Percentiles rank a stretch among this genome's conserved stretches.
These are phyloP conservation scores for Thoreauomyces humboldtii DNA, from an alignment of 192 early-diverging fungal genomes.

Conservation along the genomic window DNA sequence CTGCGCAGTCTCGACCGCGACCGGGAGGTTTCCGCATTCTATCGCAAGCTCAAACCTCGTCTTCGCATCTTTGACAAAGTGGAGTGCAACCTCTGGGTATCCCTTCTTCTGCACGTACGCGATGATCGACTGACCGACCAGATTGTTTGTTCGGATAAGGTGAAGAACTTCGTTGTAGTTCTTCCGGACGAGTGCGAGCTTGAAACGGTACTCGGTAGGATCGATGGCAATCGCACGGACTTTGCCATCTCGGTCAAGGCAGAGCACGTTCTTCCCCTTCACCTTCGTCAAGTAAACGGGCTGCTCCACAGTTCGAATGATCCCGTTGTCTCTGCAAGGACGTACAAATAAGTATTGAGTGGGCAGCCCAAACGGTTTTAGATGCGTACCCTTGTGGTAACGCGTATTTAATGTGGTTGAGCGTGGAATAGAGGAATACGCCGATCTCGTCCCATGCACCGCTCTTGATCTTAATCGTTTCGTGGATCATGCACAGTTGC, in stretches of 20 bases:
- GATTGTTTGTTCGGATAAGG: slow-evolving; percentile 92
- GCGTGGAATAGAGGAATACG: slow-evolving; percentile 91
- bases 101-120: slow-evolving; percentile 99
- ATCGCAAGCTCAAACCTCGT: slow-evolving; percentile 95
- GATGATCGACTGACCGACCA: slow-evolving; percentile 98
- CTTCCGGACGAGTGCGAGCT: slow-evolving; percentile 82
- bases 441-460: slow-evolving; percentile 93
- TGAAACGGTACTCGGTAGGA: slow-evolving; percentile 99
- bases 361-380: neutral
- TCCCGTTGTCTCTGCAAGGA: slow-evolving; percentile 80
- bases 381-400: slow-evolving; percentile 78
- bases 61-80: slow-evolving; percentile 96
- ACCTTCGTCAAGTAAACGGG: slow-evolving; percentile 89
- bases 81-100: slow-evolving; percentile 96
- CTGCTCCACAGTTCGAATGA: slow-evolving; percentile 94
- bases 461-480: slow-evolving; percentile 98
- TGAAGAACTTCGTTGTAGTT: slow-evolving; percentile 96
- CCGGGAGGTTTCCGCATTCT: slow-evolving; percentile 95
- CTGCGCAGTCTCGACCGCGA: slow-evolving; percentile 93
- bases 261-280: slow-evolving; percentile 81
- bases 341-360: neutral
- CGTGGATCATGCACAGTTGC: slow-evolving; percentile 87
- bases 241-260: slow-evolving; percentile 88
- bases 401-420: slow-evolving; percentile 98
- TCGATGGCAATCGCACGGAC: slow-evolving; percentile 86